These are phyloP conservation scores for Lipomyces japonicus DNA, from an alignment of 805 yeast genomes.

Conservation along the genomic window DNA sequence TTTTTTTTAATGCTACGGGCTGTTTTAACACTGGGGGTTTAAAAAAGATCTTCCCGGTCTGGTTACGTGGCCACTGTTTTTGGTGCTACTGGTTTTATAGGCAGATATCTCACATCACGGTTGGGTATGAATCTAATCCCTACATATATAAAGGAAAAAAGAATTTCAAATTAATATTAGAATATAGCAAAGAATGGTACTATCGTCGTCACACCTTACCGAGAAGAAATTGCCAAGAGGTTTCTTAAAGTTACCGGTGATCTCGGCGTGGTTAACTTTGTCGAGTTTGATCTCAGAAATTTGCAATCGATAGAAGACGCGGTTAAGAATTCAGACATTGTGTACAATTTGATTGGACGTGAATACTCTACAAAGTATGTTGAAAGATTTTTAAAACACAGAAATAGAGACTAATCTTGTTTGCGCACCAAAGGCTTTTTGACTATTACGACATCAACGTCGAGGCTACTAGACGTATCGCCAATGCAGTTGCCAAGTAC, in stretches of 20 bases:
- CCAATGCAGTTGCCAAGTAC: slow-evolving; percentile 63
- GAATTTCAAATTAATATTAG: not conserved
- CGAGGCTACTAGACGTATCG: slow-evolving; percentile 73
- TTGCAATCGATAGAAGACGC: slow-evolving; percentile 68
- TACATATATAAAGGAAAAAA: not conserved
- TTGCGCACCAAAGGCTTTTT: slow-evolving; percentile 38
- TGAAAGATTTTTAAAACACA: not conserved
- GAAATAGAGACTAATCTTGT: not conserved
- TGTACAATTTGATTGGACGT: slow-evolving; percentile 73
- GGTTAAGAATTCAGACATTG: slow-evolving; percentile 77
- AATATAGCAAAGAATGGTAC: slow-evolving; percentile 61
- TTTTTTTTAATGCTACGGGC: slow-evolving; percentile 22
- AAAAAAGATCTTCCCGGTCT: slow-evolving; percentile 59
- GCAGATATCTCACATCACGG: slow-evolving; percentile 65
- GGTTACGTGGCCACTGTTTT: slow-evolving; percentile 88
- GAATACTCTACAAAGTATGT: slow-evolving; percentile 59
- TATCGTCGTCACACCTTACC: slow-evolving; percentile 66
- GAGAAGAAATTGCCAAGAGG: slow-evolving; percentile 74
- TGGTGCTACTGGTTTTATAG: slow-evolving; percentile 77
- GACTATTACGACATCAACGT: slow-evolving; percentile 78
- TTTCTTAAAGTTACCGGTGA: slow-evolving; percentile 81
- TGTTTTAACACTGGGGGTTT: slow-evolving; percentile 33
- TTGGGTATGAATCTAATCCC: slow-evolving; percentile 35
- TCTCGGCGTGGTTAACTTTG: slow-evolving; percentile 78
- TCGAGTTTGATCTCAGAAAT: slow-evolving; percentile 80